Evolutionary conservation across 768 basidiomycete species (phyloP).

Genomic region (Auricularia sp.): DNA sequence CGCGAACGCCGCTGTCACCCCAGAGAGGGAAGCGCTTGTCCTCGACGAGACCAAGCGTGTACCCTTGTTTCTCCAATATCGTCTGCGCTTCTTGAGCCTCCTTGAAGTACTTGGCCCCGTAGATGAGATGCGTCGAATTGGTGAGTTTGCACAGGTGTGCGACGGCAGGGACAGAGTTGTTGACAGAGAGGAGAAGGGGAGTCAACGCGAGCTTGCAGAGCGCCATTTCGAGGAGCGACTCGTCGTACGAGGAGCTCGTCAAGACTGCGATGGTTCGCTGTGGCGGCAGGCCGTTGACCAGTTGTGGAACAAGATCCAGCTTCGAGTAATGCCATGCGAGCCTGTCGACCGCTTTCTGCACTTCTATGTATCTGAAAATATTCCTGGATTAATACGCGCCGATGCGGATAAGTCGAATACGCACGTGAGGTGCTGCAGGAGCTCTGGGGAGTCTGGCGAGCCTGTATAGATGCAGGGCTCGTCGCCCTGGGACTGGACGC

Average conservation of each 20-base stretch:
- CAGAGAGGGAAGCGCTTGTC: conserved; percentile 33
- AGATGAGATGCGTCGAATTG: conserved; percentile 30
- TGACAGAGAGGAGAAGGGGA: conserved; percentile 31
- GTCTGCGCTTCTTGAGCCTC: conserved; percentile 26
- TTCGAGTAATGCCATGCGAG: conserved; percentile 22
- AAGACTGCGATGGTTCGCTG: conserved; percentile 28
- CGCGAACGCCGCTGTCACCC: conserved; percentile 28
- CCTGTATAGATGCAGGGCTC: neutral
- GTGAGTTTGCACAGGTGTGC: conserved; percentile 33
- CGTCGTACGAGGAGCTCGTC: conserved; percentile 31
- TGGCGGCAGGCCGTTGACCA: conserved; percentile 20
- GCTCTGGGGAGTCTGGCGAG: neutral
- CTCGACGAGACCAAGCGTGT: conserved; percentile 15
- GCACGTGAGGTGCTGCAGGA: neutral
- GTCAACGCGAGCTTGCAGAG: conserved; percentile 31
- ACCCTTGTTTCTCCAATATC: conserved; percentile 18
- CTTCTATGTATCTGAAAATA: neutral
- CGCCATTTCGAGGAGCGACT: conserved; percentile 33
- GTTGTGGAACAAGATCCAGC: conserved; percentile 17
- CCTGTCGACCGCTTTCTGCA: conserved; percentile 14
- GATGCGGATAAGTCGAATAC: neutral
- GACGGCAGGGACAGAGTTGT: conserved; percentile 37
- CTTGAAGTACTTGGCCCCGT: conserved; percentile 26
- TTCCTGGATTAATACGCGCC: neutral
- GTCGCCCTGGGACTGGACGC: neutral